Evolutionary conservation across 805 yeast genomes (phyloP), one percentile per base, ranked within the genome.

Genomic region (Candida peoriensis): DNA sequence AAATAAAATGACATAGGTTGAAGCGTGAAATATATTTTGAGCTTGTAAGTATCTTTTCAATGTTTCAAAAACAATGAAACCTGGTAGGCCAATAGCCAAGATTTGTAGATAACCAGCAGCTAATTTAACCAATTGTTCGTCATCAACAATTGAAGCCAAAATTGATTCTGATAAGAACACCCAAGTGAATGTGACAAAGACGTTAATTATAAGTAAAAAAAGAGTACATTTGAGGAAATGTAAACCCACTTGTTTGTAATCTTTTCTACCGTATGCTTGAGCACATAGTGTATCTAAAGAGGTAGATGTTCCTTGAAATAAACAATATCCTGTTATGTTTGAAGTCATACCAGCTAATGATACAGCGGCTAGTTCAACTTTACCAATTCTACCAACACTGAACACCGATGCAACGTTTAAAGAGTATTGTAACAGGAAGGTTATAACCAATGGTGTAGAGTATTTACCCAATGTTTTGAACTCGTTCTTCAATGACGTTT

Each of bases 1-100:
- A 20, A 82, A 48, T 25, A 74, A 59, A 26, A 83, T 61, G 18
- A 81, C 81, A 44, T 80, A 78, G 0, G 89, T 82, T 9, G 88
- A 78, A 7, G 90, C 90, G 55, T 82, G 85, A 58, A 82, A 83
- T 7, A 81, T 71, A 17, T 86, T 86, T 61, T 83, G 90, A 30
- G 85, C 72, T 56, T 83, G 90, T 47, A 83, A 61, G 48, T 70
- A 83, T 54, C 83, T 76, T 54, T 82, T 82, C 32, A 80, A 77
- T 44, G 79, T 77, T 58, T 83, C 90, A 48, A 73, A 75, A 6
- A 76, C 48, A 20, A 81, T 76, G 53, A 74, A 82, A 0, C 86
- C 90, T 0, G 93, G 93, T 6, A 82, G 64, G 20, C 90, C 90
- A 33, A 76, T 57, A 5, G 77, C 60, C 8, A 78, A 66, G 8